Evolutionary conservation across 2,329 filamentous ascomycete genomes (phyloP), one percentile per base, ranked within the genome.

Genomic region (Fusarium sp.): DNA sequence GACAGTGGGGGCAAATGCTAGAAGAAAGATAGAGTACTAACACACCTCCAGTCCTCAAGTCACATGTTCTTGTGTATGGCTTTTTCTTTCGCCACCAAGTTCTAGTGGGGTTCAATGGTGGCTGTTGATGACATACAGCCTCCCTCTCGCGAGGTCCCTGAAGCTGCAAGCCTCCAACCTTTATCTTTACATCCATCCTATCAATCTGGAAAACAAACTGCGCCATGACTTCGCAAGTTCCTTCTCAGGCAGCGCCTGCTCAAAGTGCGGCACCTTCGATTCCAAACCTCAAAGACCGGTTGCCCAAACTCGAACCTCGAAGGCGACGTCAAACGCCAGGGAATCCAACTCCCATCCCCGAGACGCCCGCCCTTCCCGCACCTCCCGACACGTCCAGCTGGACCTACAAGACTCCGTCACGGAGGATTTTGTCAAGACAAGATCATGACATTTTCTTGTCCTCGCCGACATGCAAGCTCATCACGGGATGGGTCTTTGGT

Each of bases 401-500:
- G 79, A 84, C 82, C 7, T 97, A 94, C 85, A 85, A 86, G 67
- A 85, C 85, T 7, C 96, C 96, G 1, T 89, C 87, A 14, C 89
- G 95, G 69, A 90, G 95, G 10, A 98, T 99, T 62, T 85, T 99
- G 14, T 96, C 95, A 4, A 87, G 87, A 3, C 86, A 89, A 58
- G 96, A 99, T 76, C 95, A 97, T 80, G 88, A 93, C 20, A 84
- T 94, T 5, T 99, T 98, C 78, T 88, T 95, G 20, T 85, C 89
- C 1, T 98, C 95, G 0, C 87, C 92, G 0, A 92, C 95, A 8
- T 93, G 94, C 82, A 87, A 87, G 9, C 88, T 98, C 45, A 88
- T 99, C 50, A 86, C 93, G 67, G 91, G 93, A 22, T 99, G 98
- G 84, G 88, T 98, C 71, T 98, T 98, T 82, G 89, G 90, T 11